Conservation (phyloP, 192 early-diverging fungal species). For the Spizellomyces punctatus region DNA sequence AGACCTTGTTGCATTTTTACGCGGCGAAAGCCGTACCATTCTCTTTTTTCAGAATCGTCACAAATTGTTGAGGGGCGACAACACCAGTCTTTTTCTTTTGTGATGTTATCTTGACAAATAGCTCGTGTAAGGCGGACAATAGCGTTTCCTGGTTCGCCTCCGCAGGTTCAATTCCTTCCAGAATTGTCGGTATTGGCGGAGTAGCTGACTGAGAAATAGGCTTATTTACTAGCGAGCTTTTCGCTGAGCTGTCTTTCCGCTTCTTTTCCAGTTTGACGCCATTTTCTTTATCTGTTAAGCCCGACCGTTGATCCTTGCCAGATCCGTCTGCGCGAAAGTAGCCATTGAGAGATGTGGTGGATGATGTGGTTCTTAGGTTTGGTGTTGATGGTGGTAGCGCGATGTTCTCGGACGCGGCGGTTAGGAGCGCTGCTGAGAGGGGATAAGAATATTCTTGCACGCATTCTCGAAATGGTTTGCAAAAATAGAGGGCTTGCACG, state of each 20-base stretch:
- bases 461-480: slow-evolving; percentile 91
- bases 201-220: slow-evolving; percentile 9
- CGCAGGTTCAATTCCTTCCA: slow-evolving; percentile 9
- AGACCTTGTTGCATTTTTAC: background rate
- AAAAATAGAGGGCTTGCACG: slow-evolving; percentile 94
- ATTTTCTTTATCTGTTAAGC: background rate
- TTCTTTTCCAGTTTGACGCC: background rate
- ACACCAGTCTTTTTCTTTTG: slow-evolving; percentile 84
- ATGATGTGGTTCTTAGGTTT: slow-evolving; percentile 32
- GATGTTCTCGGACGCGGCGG: slow-evolving; percentile 25
- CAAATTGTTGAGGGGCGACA: slow-evolving; percentile 81
- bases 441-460: slow-evolving; percentile 77
- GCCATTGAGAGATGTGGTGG: slow-evolving; percentile 11
- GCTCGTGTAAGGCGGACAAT: slow-evolving; percentile 79
- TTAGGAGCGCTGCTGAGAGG: slow-evolving; percentile 34
- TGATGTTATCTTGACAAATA: slow-evolving; percentile 81
- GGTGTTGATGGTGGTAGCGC: slow-evolving; percentile 37
- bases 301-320: too few species aligned
- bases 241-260: slow-evolving; percentile 9
- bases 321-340: slow-evolving; percentile 15
- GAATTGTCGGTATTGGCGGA: slow-evolving; percentile 27
- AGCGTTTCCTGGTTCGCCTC: slow-evolving; percentile 72
- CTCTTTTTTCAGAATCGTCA: slow-evolving; percentile 87
- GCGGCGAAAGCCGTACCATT: slow-evolving; percentile 65
- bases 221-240: background rate